Conservation (phyloP, 139 green algal species). For the Volvox reticuliferus region DNA sequence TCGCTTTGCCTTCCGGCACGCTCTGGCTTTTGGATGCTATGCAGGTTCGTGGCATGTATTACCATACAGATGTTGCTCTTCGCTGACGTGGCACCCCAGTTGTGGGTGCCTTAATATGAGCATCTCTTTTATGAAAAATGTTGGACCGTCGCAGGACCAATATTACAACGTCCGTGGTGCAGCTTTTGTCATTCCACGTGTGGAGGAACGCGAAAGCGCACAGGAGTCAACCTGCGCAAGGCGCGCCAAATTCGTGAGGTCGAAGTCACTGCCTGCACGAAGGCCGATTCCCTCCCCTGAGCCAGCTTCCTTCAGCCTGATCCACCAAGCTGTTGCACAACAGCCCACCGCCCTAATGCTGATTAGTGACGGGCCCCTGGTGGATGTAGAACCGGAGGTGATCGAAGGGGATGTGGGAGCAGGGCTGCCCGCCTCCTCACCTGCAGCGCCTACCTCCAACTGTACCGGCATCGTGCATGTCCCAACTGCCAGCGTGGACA, state of each 20-base stretch:
- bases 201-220: conserved; percentile 13
- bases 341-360: conserved; percentile 11
- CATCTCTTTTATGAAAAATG: not conserved
- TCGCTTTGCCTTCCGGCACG: conserved; percentile 36
- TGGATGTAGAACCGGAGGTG: conserved; percentile 24
- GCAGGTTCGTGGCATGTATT: not conserved
- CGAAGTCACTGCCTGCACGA: conserved; percentile 17
- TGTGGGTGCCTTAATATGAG: too few relatives aligned
- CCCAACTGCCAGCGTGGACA: not conserved
- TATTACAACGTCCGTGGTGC: conserved; percentile 42
- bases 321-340: conserved; percentile 8
- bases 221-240: not conserved
- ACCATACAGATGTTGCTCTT: too few relatives aligned
- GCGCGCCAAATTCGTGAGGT: conserved; percentile 21
- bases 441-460: not conserved
- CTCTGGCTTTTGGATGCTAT: conserved; percentile 37
- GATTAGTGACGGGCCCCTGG: conserved; percentile 11
- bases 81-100: too few relatives aligned
- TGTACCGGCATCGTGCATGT: conserved; percentile 46
- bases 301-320: conserved; percentile 18
- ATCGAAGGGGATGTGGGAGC: not conserved
- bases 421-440: not conserved
- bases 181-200: conserved; percentile 26
- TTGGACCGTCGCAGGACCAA: too few relatives aligned
- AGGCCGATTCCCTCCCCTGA: not conserved